Evolutionary conservation across 169 alveolate species (phyloP).

Genomic region (Plasmodium ovale): DNA sequence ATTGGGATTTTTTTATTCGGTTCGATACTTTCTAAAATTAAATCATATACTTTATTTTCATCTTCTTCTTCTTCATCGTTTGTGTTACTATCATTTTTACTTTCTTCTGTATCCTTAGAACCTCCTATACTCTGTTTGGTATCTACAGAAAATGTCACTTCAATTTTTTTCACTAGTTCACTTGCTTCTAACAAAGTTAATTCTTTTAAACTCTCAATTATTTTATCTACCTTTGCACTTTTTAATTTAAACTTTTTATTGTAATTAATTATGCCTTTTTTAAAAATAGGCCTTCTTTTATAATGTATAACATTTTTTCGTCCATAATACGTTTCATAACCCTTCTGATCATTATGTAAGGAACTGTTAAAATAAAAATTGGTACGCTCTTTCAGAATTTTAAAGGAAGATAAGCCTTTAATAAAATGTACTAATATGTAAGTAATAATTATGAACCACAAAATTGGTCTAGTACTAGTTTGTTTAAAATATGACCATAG

Average conservation of each 20-base stretch:
- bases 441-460: not conserved
- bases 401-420: slow-evolving; percentile 6
- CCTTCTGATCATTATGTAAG: slow-evolving; percentile 14
- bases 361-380: slow-evolving; percentile 7
- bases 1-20: slow-evolving; percentile 77
- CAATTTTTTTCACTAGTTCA: slow-evolving; percentile 85
- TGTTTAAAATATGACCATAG: not conserved
- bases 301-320: slow-evolving; percentile 40
- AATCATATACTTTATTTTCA: slow-evolving; percentile 82
- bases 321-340: slow-evolving; percentile 9
- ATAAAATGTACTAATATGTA: slow-evolving; percentile 11
- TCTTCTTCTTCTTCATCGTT: slow-evolving; percentile 80
- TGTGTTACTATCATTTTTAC: slow-evolving; percentile 40
- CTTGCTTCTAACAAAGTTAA: slow-evolving; percentile 85
- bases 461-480: slow-evolving; percentile 1
- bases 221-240: slow-evolving; percentile 80
- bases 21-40: slow-evolving; percentile 77
- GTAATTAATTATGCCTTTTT: not conserved
- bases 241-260: slow-evolving; percentile 18
- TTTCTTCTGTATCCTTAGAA: slow-evolving; percentile 55
- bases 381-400: slow-evolving; percentile 7
- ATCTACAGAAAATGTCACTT: slow-evolving; percentile 84
- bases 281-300: slow-evolving; percentile 14
- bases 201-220: slow-evolving; percentile 80
- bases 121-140: slow-evolving; percentile 77